Evolutionary conservation across 371 early-diverging fungal species (phyloP), one percentile per base, ranked within the genome.

Genomic region (Mucor saturninus): DNA sequence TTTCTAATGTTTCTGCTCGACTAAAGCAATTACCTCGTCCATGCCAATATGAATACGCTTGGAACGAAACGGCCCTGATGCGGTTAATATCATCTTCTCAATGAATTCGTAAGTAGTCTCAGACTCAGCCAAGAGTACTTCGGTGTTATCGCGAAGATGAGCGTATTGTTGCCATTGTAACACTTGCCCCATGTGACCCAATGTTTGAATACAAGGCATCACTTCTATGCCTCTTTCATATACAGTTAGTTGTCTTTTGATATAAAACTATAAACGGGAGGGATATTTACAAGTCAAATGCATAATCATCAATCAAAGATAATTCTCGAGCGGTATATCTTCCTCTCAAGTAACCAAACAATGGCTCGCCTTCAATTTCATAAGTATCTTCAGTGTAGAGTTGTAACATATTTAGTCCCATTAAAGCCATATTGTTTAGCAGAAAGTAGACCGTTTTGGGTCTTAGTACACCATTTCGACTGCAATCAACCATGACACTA

Each of bases 371-470:
- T 28, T 84, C 84, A 43, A 88, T 86, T 72, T 85, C 80, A 69
- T 83, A 95, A 0, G 95, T 95, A 64, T 94, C 95, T 61, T 95
- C 95, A 1, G 95, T 94, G 70, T 95, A 95, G 45, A 95, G 75
- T 74, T 93, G 92, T 39, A 95, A 73, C 83, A 91, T 92, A 67
- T 88, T 91, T 66, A 92, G 74, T 2, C 95, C 95, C 84, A 93
- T 85, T 40, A 94, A 68, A 6, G 95, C 92, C 79, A 88, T 86
- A 50, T 81, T 76, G 37, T 91, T 85, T 48, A 94, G 71, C 62
- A 93, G 61, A 43, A 77, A 83, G 21, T 83, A 80, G 14, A 94
- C 83, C 15, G 79, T 86, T 1, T 83, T 71, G 30, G 88, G 71
- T 13, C 74, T 73, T 50, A 91, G 59, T 9, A 94, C 95, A 9